phyloP scores from a whole-genome alignment of 305 asterid genomes.

The Caryopteris hybrid region DNA sequence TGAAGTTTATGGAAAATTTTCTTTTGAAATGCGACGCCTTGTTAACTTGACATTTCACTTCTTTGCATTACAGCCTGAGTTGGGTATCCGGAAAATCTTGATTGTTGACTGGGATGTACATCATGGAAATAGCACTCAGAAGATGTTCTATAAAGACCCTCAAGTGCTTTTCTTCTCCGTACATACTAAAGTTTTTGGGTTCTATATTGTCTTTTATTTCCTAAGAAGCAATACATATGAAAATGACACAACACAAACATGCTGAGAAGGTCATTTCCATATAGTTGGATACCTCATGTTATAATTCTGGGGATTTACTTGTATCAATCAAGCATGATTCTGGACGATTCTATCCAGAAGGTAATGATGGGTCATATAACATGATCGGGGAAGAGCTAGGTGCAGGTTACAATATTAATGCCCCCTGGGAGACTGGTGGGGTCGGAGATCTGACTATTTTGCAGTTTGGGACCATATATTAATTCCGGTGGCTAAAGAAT shows the following conservation, averaged over 20 bases:
- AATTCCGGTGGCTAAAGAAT: conserved; percentile 82
- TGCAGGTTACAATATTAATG: conserved; percentile 85
- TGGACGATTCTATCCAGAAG: conserved; percentile 78
- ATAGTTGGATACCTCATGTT: too few species aligned
- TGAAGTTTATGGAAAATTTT: too few species aligned
- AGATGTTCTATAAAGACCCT: conserved; percentile 80
- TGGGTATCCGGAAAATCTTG: conserved; percentile 74
- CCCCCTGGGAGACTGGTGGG: conserved; percentile 81
- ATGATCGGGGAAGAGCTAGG: conserved; percentile 90
- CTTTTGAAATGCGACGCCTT: too few species aligned
- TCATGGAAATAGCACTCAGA: conserved; percentile 98
- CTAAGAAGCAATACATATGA: too few species aligned
- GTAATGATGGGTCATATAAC: conserved; percentile 68
- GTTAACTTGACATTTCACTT: too few species aligned
- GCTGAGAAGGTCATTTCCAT: too few species aligned
- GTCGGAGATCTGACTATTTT: conserved; percentile 92
- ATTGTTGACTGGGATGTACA: conserved; percentile 99
- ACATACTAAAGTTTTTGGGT: too few species aligned
- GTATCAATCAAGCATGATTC: conserved; percentile 55
- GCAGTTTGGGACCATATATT: conserved; percentile 93
- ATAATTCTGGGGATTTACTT: too few species aligned
- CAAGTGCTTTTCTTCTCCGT: conserved; percentile 96
- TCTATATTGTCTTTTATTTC: too few species aligned
- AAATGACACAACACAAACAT: too few species aligned
- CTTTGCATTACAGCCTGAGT: too few species aligned